These are phyloP conservation scores for Plectranthus barbatus DNA, from an alignment of 257 asterid genomes.

Conservation along the genomic window DNA sequence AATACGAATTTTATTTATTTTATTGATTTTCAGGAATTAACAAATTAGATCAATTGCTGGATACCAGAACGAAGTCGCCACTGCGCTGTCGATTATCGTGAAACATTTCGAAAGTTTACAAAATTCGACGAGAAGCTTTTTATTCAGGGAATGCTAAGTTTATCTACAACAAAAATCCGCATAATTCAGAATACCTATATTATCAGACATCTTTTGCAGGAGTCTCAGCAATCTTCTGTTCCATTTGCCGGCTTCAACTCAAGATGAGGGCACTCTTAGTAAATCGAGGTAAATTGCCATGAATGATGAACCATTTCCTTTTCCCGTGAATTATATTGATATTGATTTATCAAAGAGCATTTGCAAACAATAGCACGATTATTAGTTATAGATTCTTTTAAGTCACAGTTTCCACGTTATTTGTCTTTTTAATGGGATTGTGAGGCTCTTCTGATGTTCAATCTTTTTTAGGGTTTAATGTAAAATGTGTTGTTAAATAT, in stretches of 20 bases:
- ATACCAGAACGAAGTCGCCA: too few relatives aligned
- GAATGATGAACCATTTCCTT: neutral
- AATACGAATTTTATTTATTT: too few relatives aligned
- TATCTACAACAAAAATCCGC: neutral
- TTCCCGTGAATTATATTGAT: neutral
- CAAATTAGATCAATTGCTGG: too few relatives aligned
- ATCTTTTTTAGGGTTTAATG: neutral
- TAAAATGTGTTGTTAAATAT: neutral
- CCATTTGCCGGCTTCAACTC: slow-evolving; percentile 6
- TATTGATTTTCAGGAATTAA: too few relatives aligned
- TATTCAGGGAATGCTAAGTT: too few relatives aligned
- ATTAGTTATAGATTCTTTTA: neutral
- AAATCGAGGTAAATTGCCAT: slow-evolving; percentile 30
- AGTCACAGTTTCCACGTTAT: neutral
- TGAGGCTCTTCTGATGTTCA: neutral
- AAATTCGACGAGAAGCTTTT: too few relatives aligned
- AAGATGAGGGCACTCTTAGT: slow-evolving; percentile 28
- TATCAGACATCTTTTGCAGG: neutral
- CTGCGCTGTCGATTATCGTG: too few relatives aligned
- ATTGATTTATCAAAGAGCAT: neutral
- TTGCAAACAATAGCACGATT: neutral
- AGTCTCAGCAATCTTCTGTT: neutral
- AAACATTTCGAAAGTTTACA: too few relatives aligned
- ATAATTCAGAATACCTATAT: neutral
- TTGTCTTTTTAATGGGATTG: neutral